Base-by-base conservation (phyloP, 441 rosid genomes). In the Pelargonium cotyledonis region DNA sequence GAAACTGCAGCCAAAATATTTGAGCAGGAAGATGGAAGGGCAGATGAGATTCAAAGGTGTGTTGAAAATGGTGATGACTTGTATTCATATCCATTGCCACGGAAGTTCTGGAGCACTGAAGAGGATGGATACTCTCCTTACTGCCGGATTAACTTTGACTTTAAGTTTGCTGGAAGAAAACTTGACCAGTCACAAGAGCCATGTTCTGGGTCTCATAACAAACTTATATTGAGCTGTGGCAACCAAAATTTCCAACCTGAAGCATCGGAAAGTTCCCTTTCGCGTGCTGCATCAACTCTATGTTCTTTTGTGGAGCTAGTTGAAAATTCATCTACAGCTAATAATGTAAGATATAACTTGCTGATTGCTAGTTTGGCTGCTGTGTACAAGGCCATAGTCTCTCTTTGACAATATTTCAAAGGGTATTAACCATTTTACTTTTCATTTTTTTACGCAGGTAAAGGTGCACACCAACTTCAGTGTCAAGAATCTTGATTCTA, bases 1-100 rank as follows among this genome's bases (percentile, higher is more conserved):
- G 99, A 95, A 83, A 88, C 88, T 76, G 97, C 88, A 60, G 98
- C 99, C 41, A 84, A 72, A 76, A 85, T 74, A 68, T 89, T 92
- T 78, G 97, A 91, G 89, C 79, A 79, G 77, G 96, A 89, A 70
- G 88, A 72, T 72, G 80, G 73, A 51, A 47, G 85, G 38, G 19
- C 69, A n/a, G 68, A 83, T 68, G 81, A 77, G 78, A 71, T 81
- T 62, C 81, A 61, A 70, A 64, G 10, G 73, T 84, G 77, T 15
- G 72, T 63, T 72, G 76, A 76, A 70, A 66, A n/a, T 38, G 86
- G 80, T 75, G 90, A 83, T 60, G 89, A 85, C 72, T 72, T 85
- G 75, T 87, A 80, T 78, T 69, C 78, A 0, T 81, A 76, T 78
- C 91, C 89, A 31, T 79, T 80, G 46, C 63, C 90, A 70, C 68